Evolutionary conservation across 1,284 basidiomycete species (phyloP).

Genomic region (Irpex sp.): DNA sequence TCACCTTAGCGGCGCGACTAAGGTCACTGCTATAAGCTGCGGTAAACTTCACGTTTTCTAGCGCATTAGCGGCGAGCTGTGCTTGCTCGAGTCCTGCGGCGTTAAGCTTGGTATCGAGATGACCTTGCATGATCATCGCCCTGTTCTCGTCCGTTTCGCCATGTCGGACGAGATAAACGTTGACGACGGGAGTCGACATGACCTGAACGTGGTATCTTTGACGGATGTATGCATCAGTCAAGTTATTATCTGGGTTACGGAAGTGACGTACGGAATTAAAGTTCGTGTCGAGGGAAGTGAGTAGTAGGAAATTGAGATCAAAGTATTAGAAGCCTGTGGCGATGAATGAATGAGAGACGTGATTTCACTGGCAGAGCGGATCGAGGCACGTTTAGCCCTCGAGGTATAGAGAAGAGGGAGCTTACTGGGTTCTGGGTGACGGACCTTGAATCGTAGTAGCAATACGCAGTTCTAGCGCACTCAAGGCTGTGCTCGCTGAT

Average conservation of each 20-base stretch:
- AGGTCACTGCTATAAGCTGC: conserved; percentile 75
- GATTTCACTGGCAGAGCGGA: not conserved
- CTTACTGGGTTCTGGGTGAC: not conserved
- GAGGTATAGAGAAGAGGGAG: not conserved
- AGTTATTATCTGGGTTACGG: not conserved
- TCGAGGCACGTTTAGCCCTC: not conserved
- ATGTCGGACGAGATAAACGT: conserved; percentile 75
- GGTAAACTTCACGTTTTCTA: conserved; percentile 60
- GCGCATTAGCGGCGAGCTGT: conserved; percentile 54
- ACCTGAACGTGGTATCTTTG: not conserved
- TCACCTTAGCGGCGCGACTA: conserved; percentile 63
- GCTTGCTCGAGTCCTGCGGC: conserved; percentile 66
- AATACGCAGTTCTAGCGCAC: not conserved
- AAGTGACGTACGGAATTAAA: too few relatives aligned
- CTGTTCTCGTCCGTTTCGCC: conserved; percentile 80
- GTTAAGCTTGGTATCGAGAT: conserved; percentile 73
- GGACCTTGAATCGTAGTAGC: not conserved
- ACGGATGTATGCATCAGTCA: not conserved
- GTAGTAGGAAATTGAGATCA: too few relatives aligned
- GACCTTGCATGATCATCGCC: conserved; percentile 73
- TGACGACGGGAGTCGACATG: conserved; percentile 20
- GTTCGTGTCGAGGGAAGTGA: too few relatives aligned
- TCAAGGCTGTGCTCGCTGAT: not conserved
- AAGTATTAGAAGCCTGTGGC: too few relatives aligned
- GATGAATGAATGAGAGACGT: too few relatives aligned